phyloP scores from a whole-genome alignment of 129 eudicot genomes.

The Tanacetum coccineum region DNA sequence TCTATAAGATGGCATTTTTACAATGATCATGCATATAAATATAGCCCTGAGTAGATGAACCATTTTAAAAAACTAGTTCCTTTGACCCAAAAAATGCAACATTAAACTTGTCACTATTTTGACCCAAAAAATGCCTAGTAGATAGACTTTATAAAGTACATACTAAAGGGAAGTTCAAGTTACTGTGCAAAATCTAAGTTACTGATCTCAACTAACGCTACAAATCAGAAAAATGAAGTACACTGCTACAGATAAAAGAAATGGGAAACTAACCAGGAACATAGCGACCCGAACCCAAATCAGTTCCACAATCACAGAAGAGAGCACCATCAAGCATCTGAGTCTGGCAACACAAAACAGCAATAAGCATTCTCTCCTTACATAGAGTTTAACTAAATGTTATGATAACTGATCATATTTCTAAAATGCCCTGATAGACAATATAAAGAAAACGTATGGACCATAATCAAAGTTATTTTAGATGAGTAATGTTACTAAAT shows the following conservation, averaged over 20 bases:
- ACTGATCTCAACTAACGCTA: constrained; percentile 2
- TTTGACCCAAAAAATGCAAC: neutral
- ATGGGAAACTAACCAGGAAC: constrained; percentile 77
- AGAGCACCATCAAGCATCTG: constrained; percentile 73
- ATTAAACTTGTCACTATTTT: neutral
- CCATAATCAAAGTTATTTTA: neutral
- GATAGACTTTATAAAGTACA: neutral
- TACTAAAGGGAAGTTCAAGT: neutral
- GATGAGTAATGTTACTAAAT: neutral
- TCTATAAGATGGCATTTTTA: too few relatives aligned
- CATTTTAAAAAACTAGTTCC: neutral
- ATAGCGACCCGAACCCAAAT: constrained; percentile 82
- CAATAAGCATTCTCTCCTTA: constrained; percentile 1
- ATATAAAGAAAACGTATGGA: neutral
- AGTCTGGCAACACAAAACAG: constrained; percentile 39
- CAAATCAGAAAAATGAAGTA: neutral
- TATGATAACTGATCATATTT: neutral
- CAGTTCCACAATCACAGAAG: constrained; percentile 88
- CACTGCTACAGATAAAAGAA: neutral
- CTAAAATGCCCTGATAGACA: constrained; percentile 5
- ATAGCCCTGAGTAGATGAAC: neutral
- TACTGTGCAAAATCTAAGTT: neutral
- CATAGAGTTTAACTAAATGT: neutral
- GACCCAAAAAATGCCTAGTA: too few relatives aligned
- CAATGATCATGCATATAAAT: neutral